These are phyloP conservation scores for Diaporthe sp. DNA, from an alignment of 2,329 filamentous ascomycete genomes.

Conservation along the genomic window DNA sequence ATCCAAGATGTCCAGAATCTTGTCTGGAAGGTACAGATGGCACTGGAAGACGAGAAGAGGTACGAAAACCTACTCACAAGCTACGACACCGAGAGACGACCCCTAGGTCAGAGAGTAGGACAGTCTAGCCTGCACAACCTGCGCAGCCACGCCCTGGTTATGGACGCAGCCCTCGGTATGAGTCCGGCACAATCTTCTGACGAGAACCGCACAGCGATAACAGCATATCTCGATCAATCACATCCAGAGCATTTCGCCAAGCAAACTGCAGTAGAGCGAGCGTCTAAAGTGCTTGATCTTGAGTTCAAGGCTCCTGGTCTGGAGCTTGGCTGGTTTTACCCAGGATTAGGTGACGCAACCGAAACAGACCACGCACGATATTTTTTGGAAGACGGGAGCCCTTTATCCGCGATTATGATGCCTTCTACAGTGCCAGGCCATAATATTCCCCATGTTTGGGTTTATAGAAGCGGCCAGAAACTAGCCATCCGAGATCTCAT, in stretches of 20 bases:
- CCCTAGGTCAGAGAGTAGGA: conserved; percentile 48
- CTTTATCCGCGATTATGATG: not conserved
- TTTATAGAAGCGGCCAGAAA: not conserved
- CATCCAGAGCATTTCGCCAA: conserved; percentile 41
- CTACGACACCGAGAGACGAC: conserved; percentile 51
- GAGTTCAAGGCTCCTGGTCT: conserved; percentile 50
- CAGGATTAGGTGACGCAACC: conserved; percentile 22
- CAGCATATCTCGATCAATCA: conserved; percentile 43
- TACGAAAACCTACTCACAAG: conserved; percentile 45
- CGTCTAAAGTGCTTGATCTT: conserved; percentile 45
- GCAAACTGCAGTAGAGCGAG: conserved; percentile 43
- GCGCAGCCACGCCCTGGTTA: conserved; percentile 44
- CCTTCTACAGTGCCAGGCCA: conserved; percentile 31
- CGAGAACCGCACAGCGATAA: conserved; percentile 44
- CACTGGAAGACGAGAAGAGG: conserved; percentile 41
- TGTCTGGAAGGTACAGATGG: conserved; percentile 52
- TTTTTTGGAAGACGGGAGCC: conserved; percentile 17
- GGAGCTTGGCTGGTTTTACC: conserved; percentile 53
- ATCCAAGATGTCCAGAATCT: conserved; percentile 53
- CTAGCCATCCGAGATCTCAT: conserved; percentile 18
- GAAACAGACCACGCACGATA: conserved; percentile 5
- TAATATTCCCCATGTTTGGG: conserved; percentile 30
- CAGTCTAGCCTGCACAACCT: conserved; percentile 47
- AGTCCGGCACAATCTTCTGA: conserved; percentile 38
- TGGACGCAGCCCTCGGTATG: conserved; percentile 50